phyloP scores from a whole-genome alignment of 176 grass and related monocot genomes.

The Elymus sibiricus region DNA sequence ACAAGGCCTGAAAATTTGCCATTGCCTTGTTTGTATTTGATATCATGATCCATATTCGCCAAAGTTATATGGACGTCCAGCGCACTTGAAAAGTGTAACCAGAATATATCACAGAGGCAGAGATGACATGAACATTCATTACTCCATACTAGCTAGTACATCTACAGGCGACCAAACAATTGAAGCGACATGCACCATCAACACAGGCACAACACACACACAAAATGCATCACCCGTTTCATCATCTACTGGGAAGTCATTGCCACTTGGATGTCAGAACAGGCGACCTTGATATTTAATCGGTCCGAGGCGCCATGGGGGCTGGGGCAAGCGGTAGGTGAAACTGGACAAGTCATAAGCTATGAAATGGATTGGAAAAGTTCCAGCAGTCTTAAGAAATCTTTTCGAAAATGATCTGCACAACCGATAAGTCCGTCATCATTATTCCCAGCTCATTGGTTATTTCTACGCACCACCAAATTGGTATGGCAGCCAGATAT shows the following conservation, averaged over 20 bases:
- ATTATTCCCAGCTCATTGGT: not conserved
- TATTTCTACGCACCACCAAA: not conserved
- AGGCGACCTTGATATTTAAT: not conserved
- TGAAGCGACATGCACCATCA: not conserved
- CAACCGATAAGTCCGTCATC: not conserved
- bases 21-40: not conserved
- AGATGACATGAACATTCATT: not conserved
- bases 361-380: not conserved
- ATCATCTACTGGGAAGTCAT: not conserved
- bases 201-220: not conserved
- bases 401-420: not conserved
- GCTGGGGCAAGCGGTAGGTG: not conserved
- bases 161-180: not conserved
- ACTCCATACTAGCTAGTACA: not conserved
- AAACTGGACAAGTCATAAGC: not conserved
- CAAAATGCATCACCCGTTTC: not conserved
- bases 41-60: not conserved
- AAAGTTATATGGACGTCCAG: not conserved
- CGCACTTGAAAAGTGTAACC: not conserved
- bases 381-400: not conserved
- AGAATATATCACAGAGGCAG: not conserved
- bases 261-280: not conserved
- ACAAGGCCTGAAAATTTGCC: not conserved
- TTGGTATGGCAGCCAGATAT: conserved; percentile 4
- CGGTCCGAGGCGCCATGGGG: not conserved